A percentile compares a stretch with the other conserved stretches of the same genome.
Evolutionary conservation across 257 asterid genomes (phyloP).

Genomic region (Solanum pinnatisectum): DNA sequence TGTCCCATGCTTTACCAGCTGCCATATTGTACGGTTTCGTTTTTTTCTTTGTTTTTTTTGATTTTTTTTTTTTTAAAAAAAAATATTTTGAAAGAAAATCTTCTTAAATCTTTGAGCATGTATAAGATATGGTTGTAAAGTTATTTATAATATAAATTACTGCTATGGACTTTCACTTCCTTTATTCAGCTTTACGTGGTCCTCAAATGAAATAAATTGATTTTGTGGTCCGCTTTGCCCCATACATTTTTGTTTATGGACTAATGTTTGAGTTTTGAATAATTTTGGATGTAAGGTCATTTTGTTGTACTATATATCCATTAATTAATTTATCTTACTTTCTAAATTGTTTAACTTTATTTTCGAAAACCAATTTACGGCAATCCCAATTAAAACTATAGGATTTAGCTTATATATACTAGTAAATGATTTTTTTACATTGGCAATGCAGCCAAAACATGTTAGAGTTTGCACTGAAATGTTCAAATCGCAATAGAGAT

Average conservation of each 20-base stretch:
- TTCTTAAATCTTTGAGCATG: conserved; percentile 1
- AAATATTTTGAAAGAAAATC: not conserved
- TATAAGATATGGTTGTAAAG: not conserved
- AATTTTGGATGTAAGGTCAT: not conserved
- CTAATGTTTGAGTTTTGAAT: not conserved
- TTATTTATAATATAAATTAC: not conserved
- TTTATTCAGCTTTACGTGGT: not conserved
- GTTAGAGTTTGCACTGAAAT: not conserved
- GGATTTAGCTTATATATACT: not conserved
- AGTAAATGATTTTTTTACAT: not conserved
- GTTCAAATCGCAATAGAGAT: not conserved
- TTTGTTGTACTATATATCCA: not conserved
- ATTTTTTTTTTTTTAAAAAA: not conserved
- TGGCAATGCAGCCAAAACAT: no score
- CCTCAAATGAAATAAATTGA: not conserved
- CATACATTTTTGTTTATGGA: not conserved
- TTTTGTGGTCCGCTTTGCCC: not conserved
- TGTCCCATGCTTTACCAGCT: conserved; percentile 14
- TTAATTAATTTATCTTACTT: not conserved
- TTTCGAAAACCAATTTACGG: not conserved
- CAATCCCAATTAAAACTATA: not conserved
- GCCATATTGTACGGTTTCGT: not conserved
- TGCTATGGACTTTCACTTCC: not conserved
- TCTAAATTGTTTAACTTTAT: not conserved
- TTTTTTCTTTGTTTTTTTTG: not conserved